Percentiles rank a stretch among this genome's conserved stretches.
Evolutionary conservation across 352 stramenopile species (phyloP).

Genomic region (Peronosclerospora sorghi): DNA sequence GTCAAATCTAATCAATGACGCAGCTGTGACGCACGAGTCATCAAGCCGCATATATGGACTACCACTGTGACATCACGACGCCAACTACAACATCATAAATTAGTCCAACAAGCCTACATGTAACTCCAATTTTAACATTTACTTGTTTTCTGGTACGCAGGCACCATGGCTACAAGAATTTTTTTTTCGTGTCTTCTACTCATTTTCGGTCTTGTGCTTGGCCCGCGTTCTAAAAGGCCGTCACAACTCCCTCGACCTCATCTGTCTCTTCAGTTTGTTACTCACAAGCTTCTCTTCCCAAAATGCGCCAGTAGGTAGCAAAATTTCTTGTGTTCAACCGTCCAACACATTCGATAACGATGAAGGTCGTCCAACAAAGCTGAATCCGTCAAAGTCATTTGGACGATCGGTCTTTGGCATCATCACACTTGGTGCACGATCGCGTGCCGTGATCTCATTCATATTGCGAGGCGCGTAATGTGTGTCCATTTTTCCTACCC

Average conservation of each 20-base stretch:
- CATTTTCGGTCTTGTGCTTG: conserved; percentile 13
- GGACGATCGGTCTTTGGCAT: conserved; percentile 39
- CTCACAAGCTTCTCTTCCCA: conserved; percentile 10
- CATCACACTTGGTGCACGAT: conserved; percentile 69
- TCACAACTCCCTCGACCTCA: conserved; percentile 13
- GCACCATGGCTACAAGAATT: conserved; percentile 12
- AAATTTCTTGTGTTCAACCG: conserved; percentile 8
- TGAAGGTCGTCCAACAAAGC: conserved; percentile 81
- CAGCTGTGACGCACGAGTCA: no score
- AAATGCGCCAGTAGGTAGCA: no score
- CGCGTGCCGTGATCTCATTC: conserved; percentile 82
- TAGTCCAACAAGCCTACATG: conserved; percentile 1
- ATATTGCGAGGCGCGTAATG: conserved; percentile 79
- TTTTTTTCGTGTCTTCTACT: conserved; percentile 7
- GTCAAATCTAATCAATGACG: no score
- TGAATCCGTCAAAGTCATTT: conserved; percentile 87
- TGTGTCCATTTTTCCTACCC: conserved; percentile 80
- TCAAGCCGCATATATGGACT: conserved; percentile 24
- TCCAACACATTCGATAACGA: conserved; percentile 45
- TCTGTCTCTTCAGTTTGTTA: conserved; percentile 13
- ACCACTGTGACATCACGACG: not conserved
- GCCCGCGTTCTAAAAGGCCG: conserved; percentile 26
- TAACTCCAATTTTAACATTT: conserved; percentile 31
- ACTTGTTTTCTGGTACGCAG: conserved; percentile 26
- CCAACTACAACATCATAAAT: not conserved